Conservation (phyloP, 1,139 yeast genomes). For the Yamadazyma sp. region DNA sequence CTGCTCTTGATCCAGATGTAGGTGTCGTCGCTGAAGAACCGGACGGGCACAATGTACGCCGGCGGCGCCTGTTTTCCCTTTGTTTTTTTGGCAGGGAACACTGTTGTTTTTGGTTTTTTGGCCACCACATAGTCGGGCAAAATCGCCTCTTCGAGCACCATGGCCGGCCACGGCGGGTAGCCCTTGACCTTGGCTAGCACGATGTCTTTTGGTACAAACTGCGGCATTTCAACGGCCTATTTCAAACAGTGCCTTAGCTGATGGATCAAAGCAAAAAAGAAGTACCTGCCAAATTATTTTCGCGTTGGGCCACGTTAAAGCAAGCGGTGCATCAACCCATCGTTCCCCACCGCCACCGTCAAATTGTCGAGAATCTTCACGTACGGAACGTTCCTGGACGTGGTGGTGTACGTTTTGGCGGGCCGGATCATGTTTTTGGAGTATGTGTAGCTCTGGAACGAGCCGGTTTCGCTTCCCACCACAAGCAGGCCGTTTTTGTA, state of each 20-base stretch:
- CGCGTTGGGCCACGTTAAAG: background rate
- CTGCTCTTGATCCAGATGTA: constrained; percentile 57
- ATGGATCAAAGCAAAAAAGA: too few species aligned
- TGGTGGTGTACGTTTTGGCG: background rate
- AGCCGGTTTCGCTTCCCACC: constrained; percentile 9
- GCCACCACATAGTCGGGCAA: constrained; percentile 54
- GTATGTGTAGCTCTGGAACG: constrained; percentile 3
- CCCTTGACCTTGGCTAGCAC: constrained; percentile 78
- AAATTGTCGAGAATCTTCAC: constrained; percentile 8
- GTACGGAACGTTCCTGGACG: constrained; percentile 7
- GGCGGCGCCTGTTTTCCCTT: constrained; percentile 20
- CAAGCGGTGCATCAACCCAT: constrained; percentile 11
- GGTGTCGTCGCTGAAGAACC: constrained; percentile 66
- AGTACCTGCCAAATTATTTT: background rate
- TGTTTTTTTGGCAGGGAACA: constrained; percentile 18
- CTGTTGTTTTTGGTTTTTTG: constrained; percentile 46
- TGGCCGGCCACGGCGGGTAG: constrained; percentile 82
- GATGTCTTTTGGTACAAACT: constrained; percentile 29
- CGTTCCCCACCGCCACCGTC: constrained; percentile 7
- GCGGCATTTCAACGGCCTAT: too few species aligned
- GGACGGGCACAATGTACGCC: constrained; percentile 41
- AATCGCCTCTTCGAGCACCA: constrained; percentile 59
- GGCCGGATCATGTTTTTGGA: constrained; percentile 7
- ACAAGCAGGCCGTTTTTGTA: background rate
- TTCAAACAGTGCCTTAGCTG: too few species aligned